Evolutionary conservation across 2,329 filamentous ascomycete genomes (phyloP), one percentile per base, ranked within the genome.

Genomic region (Colletotrichum sublineola): DNA sequence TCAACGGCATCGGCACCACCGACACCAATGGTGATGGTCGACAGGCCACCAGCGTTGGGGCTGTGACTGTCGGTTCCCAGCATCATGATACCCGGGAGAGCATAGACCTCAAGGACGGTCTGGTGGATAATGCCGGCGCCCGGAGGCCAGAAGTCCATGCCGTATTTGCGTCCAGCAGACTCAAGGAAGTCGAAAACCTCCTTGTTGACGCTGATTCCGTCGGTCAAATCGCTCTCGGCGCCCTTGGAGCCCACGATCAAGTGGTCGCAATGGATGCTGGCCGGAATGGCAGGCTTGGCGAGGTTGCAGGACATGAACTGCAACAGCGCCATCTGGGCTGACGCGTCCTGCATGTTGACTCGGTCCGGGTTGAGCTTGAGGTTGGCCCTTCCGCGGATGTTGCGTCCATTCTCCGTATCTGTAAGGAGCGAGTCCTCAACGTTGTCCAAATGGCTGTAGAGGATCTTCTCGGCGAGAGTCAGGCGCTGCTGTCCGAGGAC

Each of bases 281-380:
- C 96, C 14, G 96, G 96, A 62, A 99, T 96, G 12, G 95, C 95
- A 2, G 96, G 97, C 72, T 91, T 91, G 38, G 93, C 93, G 66
- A 99, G 88, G 67, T 94, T 94, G 83, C 96, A 99, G 38, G 94
- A 94, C 96, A 99, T 99, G 88, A 99, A 99, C 84, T 99, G 96
- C 77, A 99, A 86, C 75, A 99, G 86, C 1, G 96, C 96, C 96
- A 99, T 99, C 85, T 99, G 96, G 7, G 96, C 96, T 40, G 94
- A 97, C 18, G 96, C 96, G 86, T 99, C 96, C 84, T 99, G 96
- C 96, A 99, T 99, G 75, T 97, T 97, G 77, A 98, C 96, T 65
- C 96, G 91, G 82, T 99, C 96, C 31, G 96, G 96, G 84, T 97
- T 97, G 82, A 99, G 92, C 86, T 97, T 97, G 83, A 99, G 88